Evolutionary conservation across 202 grass and related monocot genomes (phyloP).

Genomic region (Eragrostis tef): DNA sequence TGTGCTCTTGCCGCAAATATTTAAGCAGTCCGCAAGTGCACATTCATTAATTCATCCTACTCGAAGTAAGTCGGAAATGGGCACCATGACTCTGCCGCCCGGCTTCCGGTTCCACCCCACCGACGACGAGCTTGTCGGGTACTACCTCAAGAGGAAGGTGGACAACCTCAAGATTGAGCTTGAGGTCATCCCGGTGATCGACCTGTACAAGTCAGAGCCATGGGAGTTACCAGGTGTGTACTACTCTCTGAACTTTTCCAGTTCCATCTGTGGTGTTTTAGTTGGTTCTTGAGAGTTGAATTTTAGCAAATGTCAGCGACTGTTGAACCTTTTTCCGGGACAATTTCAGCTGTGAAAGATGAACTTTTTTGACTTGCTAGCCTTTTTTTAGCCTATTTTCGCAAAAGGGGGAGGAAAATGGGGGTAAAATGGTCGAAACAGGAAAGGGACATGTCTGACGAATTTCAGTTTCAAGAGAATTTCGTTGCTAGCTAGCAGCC

Average conservation of each 20-base stretch:
- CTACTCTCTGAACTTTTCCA: neutral
- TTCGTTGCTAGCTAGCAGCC: conserved; percentile 16
- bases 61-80: conserved; percentile 17
- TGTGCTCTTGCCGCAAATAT: conserved; percentile 23
- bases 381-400: neutral
- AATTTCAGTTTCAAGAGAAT: neutral
- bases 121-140: conserved; percentile 82
- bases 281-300: conserved; percentile 5
- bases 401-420: neutral
- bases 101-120: conserved; percentile 97
- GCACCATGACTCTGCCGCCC: conserved; percentile 66
- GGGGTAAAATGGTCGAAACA: conserved; percentile 18
- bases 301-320: conserved; percentile 5
- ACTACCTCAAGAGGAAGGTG: conserved; percentile 90
- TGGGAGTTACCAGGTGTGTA: conserved; percentile 89
- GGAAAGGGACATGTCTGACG: conserved; percentile 9
- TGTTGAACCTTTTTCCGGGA: neutral
- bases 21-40: conserved; percentile 42
- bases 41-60: neutral
- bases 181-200: conserved; percentile 84
- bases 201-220: conserved; percentile 93
- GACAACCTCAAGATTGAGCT: conserved; percentile 81
- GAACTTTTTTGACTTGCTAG: neutral
- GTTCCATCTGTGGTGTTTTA: neutral
- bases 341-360: neutral